phyloP scores from a whole-genome alignment of 192 early-diverging fungal species.

The Funneliformis mosseae region DNA sequence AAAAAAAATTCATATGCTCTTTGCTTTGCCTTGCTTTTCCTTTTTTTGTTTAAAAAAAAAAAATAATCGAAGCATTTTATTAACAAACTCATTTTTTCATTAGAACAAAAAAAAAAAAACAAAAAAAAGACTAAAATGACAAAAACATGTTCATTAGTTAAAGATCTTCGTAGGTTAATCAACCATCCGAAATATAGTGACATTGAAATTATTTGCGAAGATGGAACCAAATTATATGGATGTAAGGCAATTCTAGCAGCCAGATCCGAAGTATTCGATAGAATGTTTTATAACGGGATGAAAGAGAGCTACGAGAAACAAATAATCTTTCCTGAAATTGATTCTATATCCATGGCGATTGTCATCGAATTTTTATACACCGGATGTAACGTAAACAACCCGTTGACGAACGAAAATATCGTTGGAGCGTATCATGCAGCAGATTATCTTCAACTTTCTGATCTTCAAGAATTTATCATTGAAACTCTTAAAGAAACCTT shows the following conservation, averaged over 20 bases:
- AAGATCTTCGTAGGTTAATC: background rate
- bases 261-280: constrained; percentile 7
- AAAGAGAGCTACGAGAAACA: constrained; percentile 19
- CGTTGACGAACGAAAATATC: background rate
- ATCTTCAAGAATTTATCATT: constrained; percentile 5
- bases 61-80: no score
- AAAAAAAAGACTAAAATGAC: background rate
- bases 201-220: background rate
- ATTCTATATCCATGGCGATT: background rate
- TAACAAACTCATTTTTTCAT: background rate
- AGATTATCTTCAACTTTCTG: constrained; percentile 15
- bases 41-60: no score
- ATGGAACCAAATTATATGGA: background rate
- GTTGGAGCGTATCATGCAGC: background rate
- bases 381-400: background rate
- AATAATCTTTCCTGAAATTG: constrained; percentile 4
- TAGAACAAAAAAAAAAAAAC: no score
- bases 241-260: constrained; percentile 3
- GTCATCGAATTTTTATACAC: constrained; percentile 26
- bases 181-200: constrained; percentile 14
- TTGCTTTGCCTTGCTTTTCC: no score
- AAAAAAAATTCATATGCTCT: no score
- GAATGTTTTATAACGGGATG: constrained; percentile 25
- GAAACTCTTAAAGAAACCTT: background rate
- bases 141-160: background rate